Percentiles rank a stretch among this genome's conserved stretches.
phyloP scores from a whole-genome alignment of 2,329 filamentous ascomycete genomes.

The Arthrobotrys megalospora region DNA sequence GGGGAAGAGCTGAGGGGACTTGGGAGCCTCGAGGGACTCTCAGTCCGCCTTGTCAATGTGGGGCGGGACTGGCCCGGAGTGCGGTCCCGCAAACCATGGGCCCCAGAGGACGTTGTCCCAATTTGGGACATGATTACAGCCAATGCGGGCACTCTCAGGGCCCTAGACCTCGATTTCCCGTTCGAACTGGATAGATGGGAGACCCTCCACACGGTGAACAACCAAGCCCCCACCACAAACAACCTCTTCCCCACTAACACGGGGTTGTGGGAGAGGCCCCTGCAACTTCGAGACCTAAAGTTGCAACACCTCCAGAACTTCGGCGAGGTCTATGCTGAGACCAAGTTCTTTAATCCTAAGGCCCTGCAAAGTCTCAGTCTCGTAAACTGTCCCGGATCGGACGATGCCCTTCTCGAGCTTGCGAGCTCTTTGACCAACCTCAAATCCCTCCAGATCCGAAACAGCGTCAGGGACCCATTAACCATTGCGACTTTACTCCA shows the following conservation, averaged over 20 bases:
- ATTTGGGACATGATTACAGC: slow-evolving; percentile 2
- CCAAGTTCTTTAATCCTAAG: slow-evolving; percentile 13
- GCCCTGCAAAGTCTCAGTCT: neutral
- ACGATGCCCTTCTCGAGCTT: neutral
- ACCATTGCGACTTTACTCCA: neutral
- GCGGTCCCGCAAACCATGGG: neutral
- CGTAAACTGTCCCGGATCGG: slow-evolving; percentile 3
- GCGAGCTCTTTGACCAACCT: neutral
- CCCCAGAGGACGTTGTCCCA: neutral
- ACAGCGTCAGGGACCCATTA: neutral
- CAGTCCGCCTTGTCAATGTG: neutral
- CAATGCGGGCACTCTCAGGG: neutral
- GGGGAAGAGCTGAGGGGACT: neutral
- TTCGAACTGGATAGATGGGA: neutral
- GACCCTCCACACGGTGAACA: too few relatives aligned
- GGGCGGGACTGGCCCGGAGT: neutral
- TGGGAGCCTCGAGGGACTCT: neutral
- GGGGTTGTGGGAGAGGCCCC: neutral
- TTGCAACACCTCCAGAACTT: slow-evolving; percentile 5
- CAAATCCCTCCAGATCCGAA: slow-evolving; percentile 7
- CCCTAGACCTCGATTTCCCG: neutral
- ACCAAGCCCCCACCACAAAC: neutral
- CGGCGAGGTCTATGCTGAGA: neutral
- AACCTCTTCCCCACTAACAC: neutral
- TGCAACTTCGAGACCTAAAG: slow-evolving; percentile 10